Conservation (phyloP, 73 alveolate species). For the Paramecium sexaurelia region DNA sequence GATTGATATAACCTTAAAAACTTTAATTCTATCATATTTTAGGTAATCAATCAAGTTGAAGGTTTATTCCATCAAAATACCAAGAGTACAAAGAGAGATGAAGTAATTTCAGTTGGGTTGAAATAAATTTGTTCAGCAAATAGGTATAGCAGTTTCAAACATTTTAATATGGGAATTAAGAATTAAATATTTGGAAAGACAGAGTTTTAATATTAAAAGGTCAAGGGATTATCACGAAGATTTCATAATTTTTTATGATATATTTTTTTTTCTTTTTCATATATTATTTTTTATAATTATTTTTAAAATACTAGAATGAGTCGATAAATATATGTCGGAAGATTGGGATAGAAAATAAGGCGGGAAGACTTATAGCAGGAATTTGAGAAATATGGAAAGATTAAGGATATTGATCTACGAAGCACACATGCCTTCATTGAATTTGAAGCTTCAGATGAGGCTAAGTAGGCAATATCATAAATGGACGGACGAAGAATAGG, state of each 20-base stretch:
- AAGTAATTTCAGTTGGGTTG: too few species aligned
- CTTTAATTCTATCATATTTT: too few species aligned
- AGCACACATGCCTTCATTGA: conserved; percentile 82
- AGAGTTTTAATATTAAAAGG: not conserved
- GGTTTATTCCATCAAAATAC: too few species aligned
- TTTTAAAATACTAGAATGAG: conserved; percentile 42
- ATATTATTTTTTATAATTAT: not conserved
- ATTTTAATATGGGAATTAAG: too few species aligned
- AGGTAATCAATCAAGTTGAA: too few species aligned
- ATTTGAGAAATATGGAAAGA: conserved; percentile 76
- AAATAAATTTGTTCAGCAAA: too few species aligned
- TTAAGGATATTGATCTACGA: conserved; percentile 74
- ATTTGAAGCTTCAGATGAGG: conserved; percentile 75
- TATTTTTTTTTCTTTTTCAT: not conserved
- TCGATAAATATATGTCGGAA: conserved; percentile 78
- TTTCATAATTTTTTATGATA: not conserved
- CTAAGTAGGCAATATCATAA: conserved; percentile 77
- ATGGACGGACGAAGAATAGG: conserved; percentile 70
- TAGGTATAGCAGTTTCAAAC: too few species aligned
- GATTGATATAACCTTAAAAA: too few species aligned
- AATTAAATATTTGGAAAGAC: not conserved
- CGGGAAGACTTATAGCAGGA: conserved; percentile 77
- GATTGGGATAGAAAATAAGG: conserved; percentile 71
- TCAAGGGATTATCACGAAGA: not conserved
- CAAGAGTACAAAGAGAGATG: too few species aligned